Conservation (phyloP, 768 basidiomycete species). For the Tulasnella sp. region DNA sequence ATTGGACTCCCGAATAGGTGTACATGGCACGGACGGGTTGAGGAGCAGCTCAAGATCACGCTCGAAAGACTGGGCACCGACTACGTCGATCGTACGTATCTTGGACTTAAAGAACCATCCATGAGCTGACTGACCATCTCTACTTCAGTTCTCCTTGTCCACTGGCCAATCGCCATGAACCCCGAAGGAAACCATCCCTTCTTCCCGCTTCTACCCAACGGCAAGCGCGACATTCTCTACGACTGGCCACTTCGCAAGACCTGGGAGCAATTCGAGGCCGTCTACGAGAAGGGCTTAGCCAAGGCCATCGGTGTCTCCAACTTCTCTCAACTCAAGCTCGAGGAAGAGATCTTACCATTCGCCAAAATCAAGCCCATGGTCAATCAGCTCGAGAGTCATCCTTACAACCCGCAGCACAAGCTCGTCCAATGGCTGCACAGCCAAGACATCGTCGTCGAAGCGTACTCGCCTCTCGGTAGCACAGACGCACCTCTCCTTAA, state of each 20-base stretch:
- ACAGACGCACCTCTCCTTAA: slow-evolving; percentile 53
- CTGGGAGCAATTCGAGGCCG: slow-evolving; percentile 65
- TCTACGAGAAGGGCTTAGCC: slow-evolving; percentile 58
- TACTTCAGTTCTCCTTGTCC: slow-evolving; percentile 48
- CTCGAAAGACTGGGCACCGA: slow-evolving; percentile 55
- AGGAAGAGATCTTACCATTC: slow-evolving; percentile 2
- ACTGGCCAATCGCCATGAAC: slow-evolving; percentile 72
- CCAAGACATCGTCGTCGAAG: slow-evolving; percentile 59
- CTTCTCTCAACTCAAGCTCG: slow-evolving; percentile 8
- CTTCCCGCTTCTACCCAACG: slow-evolving; percentile 26
- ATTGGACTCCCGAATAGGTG: slow-evolving; percentile 18
- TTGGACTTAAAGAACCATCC: neutral
- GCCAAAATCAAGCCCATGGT: slow-evolving; percentile 10
- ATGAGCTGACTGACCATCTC: neutral
- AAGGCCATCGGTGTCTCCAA: slow-evolving; percentile 53
- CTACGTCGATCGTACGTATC: slow-evolving; percentile 48
- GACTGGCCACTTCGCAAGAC: slow-evolving; percentile 65
- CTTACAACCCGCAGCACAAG: slow-evolving; percentile 56
- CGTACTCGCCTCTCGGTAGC: slow-evolving; percentile 69
- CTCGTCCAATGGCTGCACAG: slow-evolving; percentile 46
- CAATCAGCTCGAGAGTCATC: slow-evolving; percentile 53
- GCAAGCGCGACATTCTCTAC: slow-evolving; percentile 47
- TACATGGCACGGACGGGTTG: slow-evolving; percentile 43
- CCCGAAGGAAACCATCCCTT: slow-evolving; percentile 23
- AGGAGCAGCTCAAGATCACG: slow-evolving; percentile 55